Percentiles rank a stretch among this genome's conserved stretches.
Evolutionary conservation across 805 yeast species (phyloP).

Genomic region (Ogataea populi-albae): DNA sequence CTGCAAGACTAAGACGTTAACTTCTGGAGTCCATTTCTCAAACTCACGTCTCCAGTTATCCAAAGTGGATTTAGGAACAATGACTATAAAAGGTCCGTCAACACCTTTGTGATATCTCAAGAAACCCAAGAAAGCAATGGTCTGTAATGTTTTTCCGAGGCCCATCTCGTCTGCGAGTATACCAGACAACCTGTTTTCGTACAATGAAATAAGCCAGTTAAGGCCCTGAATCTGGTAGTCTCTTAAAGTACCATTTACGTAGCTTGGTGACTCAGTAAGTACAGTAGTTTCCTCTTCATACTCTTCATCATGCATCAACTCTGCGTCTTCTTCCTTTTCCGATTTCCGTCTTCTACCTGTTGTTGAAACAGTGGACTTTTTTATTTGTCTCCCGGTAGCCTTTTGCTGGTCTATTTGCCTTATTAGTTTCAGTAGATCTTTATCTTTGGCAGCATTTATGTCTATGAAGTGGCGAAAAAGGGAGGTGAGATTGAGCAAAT

Average conservation of each 20-base stretch:
- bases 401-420: conserved; percentile 52
- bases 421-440: conserved; percentile 59
- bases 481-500: conserved; percentile 78
- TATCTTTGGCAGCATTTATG: conserved; percentile 75
- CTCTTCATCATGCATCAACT: conserved; percentile 78
- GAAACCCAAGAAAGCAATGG: conserved; percentile 88
- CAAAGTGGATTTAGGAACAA: conserved; percentile 93
- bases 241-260: conserved; percentile 71
- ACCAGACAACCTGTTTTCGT: conserved; percentile 87
- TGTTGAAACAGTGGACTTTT: conserved; percentile 19
- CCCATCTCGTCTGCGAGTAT: conserved; percentile 99
- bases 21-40: conserved; percentile 94
- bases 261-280: conserved; percentile 84
- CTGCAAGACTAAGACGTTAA: conserved; percentile 77
- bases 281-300: conserved; percentile 62
- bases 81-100: conserved; percentile 86
- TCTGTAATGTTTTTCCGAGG: conserved; percentile 91
- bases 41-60: conserved; percentile 97
- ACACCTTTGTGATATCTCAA: conserved; percentile 72
- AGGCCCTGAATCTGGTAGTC: conserved; percentile 94
- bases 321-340: conserved; percentile 95
- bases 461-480: conserved; percentile 86
- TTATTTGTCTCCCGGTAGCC: conserved; percentile 33
- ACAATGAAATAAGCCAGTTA: conserved; percentile 88
- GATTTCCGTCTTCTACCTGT: conserved; percentile 69